phyloP scores from a whole-genome alignment of 2,329 filamentous ascomycete genomes.

The Diaporthe sp. region DNA sequence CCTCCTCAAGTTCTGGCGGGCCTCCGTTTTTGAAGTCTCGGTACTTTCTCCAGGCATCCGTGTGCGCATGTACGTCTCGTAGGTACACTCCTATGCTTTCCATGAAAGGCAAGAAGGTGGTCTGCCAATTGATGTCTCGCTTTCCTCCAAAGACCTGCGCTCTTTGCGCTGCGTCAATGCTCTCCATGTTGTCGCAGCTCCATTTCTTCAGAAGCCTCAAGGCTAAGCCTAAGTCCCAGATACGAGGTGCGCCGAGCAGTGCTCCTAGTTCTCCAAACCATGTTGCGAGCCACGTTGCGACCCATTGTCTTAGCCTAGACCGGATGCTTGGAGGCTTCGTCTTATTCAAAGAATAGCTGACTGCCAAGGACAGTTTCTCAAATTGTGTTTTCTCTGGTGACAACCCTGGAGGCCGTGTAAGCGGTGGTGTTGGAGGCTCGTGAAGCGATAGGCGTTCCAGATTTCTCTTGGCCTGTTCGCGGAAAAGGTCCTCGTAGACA shows the following conservation, averaged over 20 bases:
- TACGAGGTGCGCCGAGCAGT: background rate
- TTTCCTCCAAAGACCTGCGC: constrained; percentile 4
- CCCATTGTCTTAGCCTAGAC: background rate
- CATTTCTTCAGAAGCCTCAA: background rate
- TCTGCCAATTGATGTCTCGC: background rate
- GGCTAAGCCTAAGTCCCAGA: background rate
- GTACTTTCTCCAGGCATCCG: background rate
- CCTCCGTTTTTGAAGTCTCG: background rate
- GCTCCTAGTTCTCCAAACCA: background rate
- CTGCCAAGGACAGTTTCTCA: background rate
- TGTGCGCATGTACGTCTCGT: background rate
- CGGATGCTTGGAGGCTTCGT: background rate
- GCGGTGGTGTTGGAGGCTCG: background rate
- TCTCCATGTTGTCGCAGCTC: background rate
- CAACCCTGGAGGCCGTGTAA: too few species aligned
- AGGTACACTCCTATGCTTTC: constrained; percentile 12
- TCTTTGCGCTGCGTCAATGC: background rate
- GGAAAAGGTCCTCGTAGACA: background rate
- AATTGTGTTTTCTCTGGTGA: background rate
- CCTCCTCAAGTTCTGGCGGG: background rate
- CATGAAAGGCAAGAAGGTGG: background rate
- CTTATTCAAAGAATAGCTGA: background rate
- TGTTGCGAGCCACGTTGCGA: background rate
- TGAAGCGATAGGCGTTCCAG: background rate
- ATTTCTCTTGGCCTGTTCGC: background rate